A percentile compares a stretch with the other conserved stretches of the same genome.
phyloP scores from a whole-genome alignment of 805 yeast genomes.

The Yarrowia alimentaria region DNA sequence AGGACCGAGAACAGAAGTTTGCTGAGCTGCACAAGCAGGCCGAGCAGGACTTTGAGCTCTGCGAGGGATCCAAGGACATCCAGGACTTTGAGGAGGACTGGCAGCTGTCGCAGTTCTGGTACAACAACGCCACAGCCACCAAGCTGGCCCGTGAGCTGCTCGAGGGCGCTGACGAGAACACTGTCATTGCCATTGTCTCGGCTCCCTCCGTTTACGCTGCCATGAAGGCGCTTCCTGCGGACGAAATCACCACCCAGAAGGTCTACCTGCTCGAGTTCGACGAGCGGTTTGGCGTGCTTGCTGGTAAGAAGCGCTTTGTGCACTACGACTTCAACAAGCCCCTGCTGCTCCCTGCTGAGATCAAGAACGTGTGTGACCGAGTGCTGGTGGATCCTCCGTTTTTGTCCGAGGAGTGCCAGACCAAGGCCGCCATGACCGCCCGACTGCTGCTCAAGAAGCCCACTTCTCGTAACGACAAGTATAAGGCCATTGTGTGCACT shows the following conservation, averaged over 20 bases:
- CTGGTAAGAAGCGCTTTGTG: constrained; percentile 64
- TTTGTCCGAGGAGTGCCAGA: constrained; percentile 76
- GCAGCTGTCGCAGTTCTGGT: constrained; percentile 93
- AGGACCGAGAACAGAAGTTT: constrained; percentile 55
- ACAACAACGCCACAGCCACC: constrained; percentile 69
- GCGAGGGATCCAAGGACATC: constrained; percentile 48
- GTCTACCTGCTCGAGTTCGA: constrained; percentile 80
- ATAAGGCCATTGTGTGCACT: constrained; percentile 64
- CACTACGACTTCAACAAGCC: constrained; percentile 78
- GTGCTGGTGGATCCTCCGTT: constrained; percentile 86
- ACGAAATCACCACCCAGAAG: constrained; percentile 53
- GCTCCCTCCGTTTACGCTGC: constrained; percentile 95
- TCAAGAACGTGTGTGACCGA: constrained; percentile 65
- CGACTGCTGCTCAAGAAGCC: constrained; percentile 49
- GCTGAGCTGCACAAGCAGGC: constrained; percentile 54
- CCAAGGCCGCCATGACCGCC: constrained; percentile 63
- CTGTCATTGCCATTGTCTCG: constrained; percentile 72
- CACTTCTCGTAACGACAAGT: constrained; percentile 9
- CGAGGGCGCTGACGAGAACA: constrained; percentile 70
- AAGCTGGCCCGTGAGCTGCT: constrained; percentile 65
- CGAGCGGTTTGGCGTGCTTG: constrained; percentile 67
- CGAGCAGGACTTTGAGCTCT: constrained; percentile 50
- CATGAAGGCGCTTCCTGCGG: constrained; percentile 52
- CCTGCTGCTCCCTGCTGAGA: constrained; percentile 52
- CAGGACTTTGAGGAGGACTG: constrained; percentile 85